Evolutionary conservation across 495 filamentous ascomycete genomes (phyloP).

Genomic region (Neurospora sp.): DNA sequence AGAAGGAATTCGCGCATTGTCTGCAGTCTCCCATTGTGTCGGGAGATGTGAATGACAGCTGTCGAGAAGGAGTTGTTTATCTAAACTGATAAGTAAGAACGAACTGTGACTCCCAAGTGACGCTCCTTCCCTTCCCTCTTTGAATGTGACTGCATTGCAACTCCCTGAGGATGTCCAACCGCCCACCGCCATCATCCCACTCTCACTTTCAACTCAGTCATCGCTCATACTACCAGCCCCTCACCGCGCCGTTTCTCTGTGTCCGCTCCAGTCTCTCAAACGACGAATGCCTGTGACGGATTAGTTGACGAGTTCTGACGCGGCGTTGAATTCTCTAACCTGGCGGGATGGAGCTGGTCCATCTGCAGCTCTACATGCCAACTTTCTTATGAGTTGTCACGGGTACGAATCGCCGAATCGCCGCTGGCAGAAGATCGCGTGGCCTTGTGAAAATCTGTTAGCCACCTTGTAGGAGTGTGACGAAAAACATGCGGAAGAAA

Average conservation of each 20-base stretch:
- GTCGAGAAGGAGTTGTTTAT: neutral
- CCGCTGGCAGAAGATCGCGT: neutral
- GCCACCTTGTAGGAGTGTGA: neutral
- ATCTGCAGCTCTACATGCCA: too few species aligned
- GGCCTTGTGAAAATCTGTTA: neutral
- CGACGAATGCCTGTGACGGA: neutral
- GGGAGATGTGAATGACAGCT: neutral
- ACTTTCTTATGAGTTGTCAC: too few species aligned
- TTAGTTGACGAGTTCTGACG: neutral
- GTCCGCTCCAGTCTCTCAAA: neutral
- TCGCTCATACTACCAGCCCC: neutral
- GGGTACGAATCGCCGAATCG: neutral
- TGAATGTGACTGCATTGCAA: neutral
- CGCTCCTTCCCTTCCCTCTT: neutral
- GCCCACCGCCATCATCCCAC: neutral
- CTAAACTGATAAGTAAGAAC: neutral
- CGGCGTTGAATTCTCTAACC: too few species aligned
- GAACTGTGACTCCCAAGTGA: neutral
- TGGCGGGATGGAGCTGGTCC: neutral
- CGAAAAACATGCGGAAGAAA: neutral
- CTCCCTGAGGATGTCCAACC: accelerated
- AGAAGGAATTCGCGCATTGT: neutral
- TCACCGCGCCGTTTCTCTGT: neutral
- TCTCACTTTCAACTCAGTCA: neutral
- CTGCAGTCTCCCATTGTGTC: neutral